Evolutionary conservation across 169 alveolate species (phyloP), one percentile per base, ranked within the genome.

Genomic region (Plasmodium vivax): DNA sequence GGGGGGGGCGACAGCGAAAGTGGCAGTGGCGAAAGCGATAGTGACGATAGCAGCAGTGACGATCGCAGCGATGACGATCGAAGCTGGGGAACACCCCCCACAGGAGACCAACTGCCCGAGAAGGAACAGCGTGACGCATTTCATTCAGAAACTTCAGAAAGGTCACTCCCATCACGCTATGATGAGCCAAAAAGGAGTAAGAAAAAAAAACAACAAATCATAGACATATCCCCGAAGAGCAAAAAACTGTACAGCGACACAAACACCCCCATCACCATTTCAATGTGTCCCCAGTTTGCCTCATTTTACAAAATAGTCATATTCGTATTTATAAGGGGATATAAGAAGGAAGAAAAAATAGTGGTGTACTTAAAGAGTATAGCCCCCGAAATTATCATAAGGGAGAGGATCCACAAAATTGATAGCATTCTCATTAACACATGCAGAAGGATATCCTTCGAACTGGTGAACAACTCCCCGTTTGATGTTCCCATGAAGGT

Each of bases 241-340:
- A 32, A 79, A 30, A 87, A 87, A 75, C 47, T 87, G 19, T 87
- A 74, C 58, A 87, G 47, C 30, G 93, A 87, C 14, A 87, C 85
- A 2, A 79, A 87, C 43, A 77, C 85, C 38, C n/a, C 85, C 71
- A 54, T 87, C 7, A 75, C 85, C 5, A 19, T 87, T 30, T 19
- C 73, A 14, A n/a, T 87, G 23, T 27, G 54, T 77, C 93, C 93
- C 16, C 16, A 23, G 19, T 87, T 87, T 87, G 93, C 93, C n/a
- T 62, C 93, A 54, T 87, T 87, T 87, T 87, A 51, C 62, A 87
- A 87, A 87, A 87, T 87, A 51, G 87, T 34, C 14, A 23, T 87
- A 75, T 87, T 75, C 71, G 19, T 87, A 56, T 87, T 75, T 87
- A 87, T 87, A 75, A 87, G 81, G 75, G 93, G 93, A 79, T 87